These are phyloP conservation scores for Phellopilus nigrolimitatus DNA, from an alignment of 1,284 basidiomycete genomes.

Conservation along the genomic window DNA sequence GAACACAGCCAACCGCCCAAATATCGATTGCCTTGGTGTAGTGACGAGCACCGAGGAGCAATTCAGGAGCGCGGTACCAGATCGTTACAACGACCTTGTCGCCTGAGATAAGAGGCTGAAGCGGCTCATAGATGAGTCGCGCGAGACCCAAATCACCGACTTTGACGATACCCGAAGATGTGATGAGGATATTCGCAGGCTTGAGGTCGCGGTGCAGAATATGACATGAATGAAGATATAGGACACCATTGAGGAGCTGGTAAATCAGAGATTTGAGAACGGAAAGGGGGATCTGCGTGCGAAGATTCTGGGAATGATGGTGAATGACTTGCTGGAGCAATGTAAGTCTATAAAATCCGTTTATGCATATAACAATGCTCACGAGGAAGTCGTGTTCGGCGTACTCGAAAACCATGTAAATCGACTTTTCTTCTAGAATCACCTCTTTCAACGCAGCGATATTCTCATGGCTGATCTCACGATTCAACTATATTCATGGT, in stretches of 20 bases:
- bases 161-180: slow-evolving; percentile 85
- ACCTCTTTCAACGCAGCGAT: slow-evolving; percentile 90
- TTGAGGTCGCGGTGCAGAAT: slow-evolving; percentile 97
- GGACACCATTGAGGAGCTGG: slow-evolving; percentile 93
- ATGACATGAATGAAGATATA: slow-evolving; percentile 93
- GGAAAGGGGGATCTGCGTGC: slow-evolving; percentile 65
- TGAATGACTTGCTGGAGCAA: slow-evolving; percentile 88
- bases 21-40: slow-evolving; percentile 95
- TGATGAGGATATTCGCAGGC: slow-evolving; percentile 98
- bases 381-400: slow-evolving; percentile 98
- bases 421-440: slow-evolving; percentile 95
- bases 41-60: slow-evolving; percentile 92
- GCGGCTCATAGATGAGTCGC: slow-evolving; percentile 78
- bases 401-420: slow-evolving; percentile 99
- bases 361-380: slow-evolving; percentile 29
- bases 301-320: slow-evolving; percentile 88
- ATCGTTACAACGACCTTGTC: slow-evolving; percentile 99
- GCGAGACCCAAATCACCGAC: slow-evolving; percentile 97
- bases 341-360: slow-evolving; percentile 13
- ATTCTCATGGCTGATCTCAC: slow-evolving; percentile 92
- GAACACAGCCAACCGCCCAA: slow-evolving; percentile 97
- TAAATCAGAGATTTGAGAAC: slow-evolving; percentile 93
- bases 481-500: slow-evolving; percentile 63
- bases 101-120: slow-evolving; percentile 81
- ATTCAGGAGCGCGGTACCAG: slow-evolving; percentile 97